A percentile compares a stretch with the other conserved stretches of the same genome.
Evolutionary conservation across 495 filamentous ascomycete species (phyloP).

Genomic region (Neurospora sp.): DNA sequence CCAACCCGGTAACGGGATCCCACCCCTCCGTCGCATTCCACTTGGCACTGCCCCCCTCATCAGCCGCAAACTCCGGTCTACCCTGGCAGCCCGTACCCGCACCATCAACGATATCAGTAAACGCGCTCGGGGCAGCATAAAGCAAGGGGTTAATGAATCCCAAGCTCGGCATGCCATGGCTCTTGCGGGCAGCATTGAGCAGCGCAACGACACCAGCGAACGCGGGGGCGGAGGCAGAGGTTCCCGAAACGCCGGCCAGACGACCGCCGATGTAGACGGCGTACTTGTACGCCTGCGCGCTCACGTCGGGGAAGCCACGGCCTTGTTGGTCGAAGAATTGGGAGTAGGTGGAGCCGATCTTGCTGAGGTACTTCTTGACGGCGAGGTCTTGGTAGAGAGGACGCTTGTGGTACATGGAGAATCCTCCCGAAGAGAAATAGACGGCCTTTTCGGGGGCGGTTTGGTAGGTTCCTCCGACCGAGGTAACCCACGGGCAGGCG

Average conservation of each 20-base stretch:
- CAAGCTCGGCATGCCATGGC: constrained; percentile 43
- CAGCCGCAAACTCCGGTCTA: constrained; percentile 12
- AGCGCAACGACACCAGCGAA: constrained; percentile 54
- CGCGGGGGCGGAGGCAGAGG: constrained; percentile 53
- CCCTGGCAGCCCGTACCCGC: constrained; percentile 53
- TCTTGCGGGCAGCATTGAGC: constrained; percentile 56
- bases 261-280: constrained; percentile 4
- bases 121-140: constrained; percentile 43
- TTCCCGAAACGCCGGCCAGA: constrained; percentile 37
- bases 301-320: constrained; percentile 64
- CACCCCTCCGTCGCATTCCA: constrained; percentile 46
- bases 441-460: constrained; percentile 51
- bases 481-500: constrained; percentile 64
- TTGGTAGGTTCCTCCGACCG: constrained; percentile 57
- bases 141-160: constrained; percentile 74
- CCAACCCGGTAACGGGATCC: constrained; percentile 39
- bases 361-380: constrained; percentile 39
- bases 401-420: constrained; percentile 53
- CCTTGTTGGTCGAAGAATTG: constrained; percentile 43
- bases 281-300: constrained; percentile 40
- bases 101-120: constrained; percentile 56
- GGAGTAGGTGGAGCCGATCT: constrained; percentile 12
- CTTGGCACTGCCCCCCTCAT: constrained; percentile 31
- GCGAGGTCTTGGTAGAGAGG: constrained; percentile 51
- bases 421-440: constrained; percentile 47